Evolutionary conservation across 2,329 filamentous ascomycete species (phyloP).

Genomic region (Penicillium sp.): DNA sequence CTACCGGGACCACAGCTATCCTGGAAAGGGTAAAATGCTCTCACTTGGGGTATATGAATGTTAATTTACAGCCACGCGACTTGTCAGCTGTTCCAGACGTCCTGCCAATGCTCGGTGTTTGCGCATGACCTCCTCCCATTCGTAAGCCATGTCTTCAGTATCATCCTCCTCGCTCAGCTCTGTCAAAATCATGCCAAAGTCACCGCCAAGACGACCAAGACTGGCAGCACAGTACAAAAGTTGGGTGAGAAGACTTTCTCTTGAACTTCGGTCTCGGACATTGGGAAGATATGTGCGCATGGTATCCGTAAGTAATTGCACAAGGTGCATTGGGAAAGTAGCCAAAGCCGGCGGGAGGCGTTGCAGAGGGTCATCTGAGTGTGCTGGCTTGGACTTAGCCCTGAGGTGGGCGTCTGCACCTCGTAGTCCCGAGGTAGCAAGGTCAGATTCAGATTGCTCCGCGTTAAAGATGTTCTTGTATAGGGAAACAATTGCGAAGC

Average conservation of each 20-base stretch:
- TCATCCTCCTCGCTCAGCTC: conserved; percentile 46
- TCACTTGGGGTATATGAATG: conserved; percentile 6
- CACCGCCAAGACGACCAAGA: conserved; percentile 80
- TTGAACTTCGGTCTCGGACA: conserved; percentile 70
- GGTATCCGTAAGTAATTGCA: conserved; percentile 74
- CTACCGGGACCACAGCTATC: neutral
- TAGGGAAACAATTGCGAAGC: conserved; percentile 91
- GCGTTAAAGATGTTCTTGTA: conserved; percentile 83
- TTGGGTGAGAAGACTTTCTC: conserved; percentile 87
- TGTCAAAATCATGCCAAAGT: conserved; percentile 86
- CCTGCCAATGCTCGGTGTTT: conserved; percentile 82
- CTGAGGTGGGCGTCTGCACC: conserved; percentile 25
- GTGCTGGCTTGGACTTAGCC: conserved; percentile 20
- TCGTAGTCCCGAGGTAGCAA: conserved; percentile 26
- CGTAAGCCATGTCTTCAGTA: conserved; percentile 42
- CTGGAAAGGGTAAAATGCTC: neutral
- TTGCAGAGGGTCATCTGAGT: conserved; percentile 33
- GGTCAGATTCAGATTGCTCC: conserved; percentile 42
- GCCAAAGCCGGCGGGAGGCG: conserved; percentile 71
- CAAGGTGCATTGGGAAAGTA: conserved; percentile 79
- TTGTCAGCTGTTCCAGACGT: conserved; percentile 48
- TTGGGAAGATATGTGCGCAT: conserved; percentile 73
- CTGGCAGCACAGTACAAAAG: conserved; percentile 91
- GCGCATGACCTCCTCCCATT: conserved; percentile 87
- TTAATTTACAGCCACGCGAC: conserved; percentile 22